These are phyloP conservation scores for Penicillium sp. DNA, from an alignment of 2,329 filamentous ascomycete species.

Conservation along the genomic window DNA sequence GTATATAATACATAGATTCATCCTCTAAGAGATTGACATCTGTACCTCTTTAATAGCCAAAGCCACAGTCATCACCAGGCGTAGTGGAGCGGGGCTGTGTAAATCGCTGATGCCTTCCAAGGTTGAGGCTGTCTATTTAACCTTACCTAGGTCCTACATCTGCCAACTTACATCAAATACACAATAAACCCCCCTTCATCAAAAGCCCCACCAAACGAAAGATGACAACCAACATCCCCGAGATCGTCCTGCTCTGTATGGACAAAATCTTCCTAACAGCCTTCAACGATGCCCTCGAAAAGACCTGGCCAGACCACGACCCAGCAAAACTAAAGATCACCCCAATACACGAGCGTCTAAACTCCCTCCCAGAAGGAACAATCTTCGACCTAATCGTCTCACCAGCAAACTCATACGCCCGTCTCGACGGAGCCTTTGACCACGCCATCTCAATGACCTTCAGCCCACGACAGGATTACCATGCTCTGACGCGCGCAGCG, in stretches of 20 bases:
- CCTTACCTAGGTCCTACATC: not conserved
- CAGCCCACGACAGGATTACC: slow-evolving; percentile 44
- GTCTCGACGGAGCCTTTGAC: slow-evolving; percentile 57
- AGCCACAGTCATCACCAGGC: not conserved
- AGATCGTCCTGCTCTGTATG: slow-evolving; percentile 47
- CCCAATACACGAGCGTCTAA: slow-evolving; percentile 40
- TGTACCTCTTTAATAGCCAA: not conserved
- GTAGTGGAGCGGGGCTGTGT: not conserved
- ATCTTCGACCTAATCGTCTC: slow-evolving; percentile 54
- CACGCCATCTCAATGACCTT: slow-evolving; percentile 54
- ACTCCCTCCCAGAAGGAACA: slow-evolving; percentile 35
- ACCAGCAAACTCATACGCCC: slow-evolving; percentile 56
- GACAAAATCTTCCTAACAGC: slow-evolving; percentile 40
- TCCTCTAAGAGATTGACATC: not conserved
- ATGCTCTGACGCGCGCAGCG: slow-evolving; percentile 49
- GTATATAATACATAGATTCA: not conserved
- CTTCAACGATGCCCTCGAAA: slow-evolving; percentile 40
- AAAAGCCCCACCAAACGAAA: not conserved
- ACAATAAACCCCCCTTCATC: not conserved
- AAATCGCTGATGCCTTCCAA: not conserved
- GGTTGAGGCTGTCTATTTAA: not conserved
- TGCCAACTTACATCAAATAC: not conserved
- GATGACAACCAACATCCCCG: slow-evolving; percentile 38
- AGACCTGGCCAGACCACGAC: slow-evolving; percentile 33
- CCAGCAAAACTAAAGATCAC: slow-evolving; percentile 38